Conservation (phyloP, 352 stramenopile species). For the Globisporangium uncinulatum region DNA sequence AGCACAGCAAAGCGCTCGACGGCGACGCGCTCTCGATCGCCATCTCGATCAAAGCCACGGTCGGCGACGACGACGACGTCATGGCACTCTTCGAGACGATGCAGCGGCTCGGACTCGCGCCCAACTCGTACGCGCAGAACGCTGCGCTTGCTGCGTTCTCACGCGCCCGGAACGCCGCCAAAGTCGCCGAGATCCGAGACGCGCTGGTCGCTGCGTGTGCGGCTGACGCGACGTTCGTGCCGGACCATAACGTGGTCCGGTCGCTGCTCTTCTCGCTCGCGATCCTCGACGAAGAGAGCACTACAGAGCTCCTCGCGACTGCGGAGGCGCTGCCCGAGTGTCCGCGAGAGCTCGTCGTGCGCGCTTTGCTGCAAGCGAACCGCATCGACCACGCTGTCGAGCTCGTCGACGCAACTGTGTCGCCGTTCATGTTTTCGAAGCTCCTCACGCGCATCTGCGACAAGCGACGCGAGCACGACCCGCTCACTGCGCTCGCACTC, state of each 20-base stretch:
- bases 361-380: constrained; percentile 13
- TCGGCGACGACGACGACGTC: constrained; percentile 70
- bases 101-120: constrained; percentile 43
- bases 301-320: constrained; percentile 22
- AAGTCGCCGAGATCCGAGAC: constrained; percentile 54
- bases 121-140: constrained; percentile 78
- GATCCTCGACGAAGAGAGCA: constrained; percentile 31
- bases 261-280: constrained; percentile 66
- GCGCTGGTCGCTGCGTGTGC: constrained; percentile 13
- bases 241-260: constrained; percentile 47
- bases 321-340: constrained; percentile 37
- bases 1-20: constrained; percentile 40
- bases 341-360: constrained; percentile 32
- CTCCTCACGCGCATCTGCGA: constrained; percentile 36
- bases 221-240: constrained; percentile 12
- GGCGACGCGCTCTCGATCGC: constrained; percentile 68
- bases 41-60: constrained; percentile 71
- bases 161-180: constrained; percentile 36
- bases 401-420: constrained; percentile 35
- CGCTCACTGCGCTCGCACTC: constrained; percentile 34
- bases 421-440: constrained; percentile 22
- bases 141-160: constrained; percentile 71
- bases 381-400: constrained; percentile 40
- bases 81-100: constrained; percentile 71
- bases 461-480: constrained; percentile 19